Conservation (phyloP, 225 moss, liverwort and hornwort species). For the Pleurozium schreberi region DNA sequence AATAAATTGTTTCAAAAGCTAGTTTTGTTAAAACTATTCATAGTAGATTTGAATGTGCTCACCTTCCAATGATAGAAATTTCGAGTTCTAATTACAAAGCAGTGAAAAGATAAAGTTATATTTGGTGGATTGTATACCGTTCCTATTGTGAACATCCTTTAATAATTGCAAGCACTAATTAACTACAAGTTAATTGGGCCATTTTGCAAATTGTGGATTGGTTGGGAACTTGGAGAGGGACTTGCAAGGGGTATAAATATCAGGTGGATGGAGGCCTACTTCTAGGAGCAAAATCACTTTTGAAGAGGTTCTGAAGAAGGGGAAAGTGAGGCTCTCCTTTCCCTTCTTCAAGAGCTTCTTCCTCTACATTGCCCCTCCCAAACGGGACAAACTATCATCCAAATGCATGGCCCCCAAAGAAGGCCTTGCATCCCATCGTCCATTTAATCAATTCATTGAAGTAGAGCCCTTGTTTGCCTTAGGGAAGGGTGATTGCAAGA, state of each 20-base stretch:
- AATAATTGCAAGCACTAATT: not conserved
- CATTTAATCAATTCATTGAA: fast-evolving
- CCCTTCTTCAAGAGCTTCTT: not conserved
- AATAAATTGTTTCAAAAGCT: not conserved
- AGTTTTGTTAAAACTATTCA: no score
- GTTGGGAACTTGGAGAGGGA: not conserved
- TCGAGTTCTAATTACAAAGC: no score
- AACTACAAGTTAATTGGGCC: not conserved
- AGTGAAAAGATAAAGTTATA: not conserved
- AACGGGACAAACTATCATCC: fast-evolving
- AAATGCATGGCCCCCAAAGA: not conserved
- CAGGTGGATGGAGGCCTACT: not conserved
- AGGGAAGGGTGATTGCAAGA: no score
- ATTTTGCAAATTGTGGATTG: not conserved
- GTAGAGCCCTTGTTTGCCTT: not conserved
- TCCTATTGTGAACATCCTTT: not conserved
- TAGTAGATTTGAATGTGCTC: no score
- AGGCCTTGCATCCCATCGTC: not conserved
- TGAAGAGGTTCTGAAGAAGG: not conserved
- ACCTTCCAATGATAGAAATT: no score
- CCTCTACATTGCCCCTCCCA: not conserved
- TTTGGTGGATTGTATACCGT: fast-evolving
- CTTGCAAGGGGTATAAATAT: not conserved
- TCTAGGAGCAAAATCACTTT: not conserved
- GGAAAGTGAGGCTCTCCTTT: not conserved